phyloP scores from a whole-genome alignment of 305 asterid genomes.

The Salvia sclarea region DNA sequence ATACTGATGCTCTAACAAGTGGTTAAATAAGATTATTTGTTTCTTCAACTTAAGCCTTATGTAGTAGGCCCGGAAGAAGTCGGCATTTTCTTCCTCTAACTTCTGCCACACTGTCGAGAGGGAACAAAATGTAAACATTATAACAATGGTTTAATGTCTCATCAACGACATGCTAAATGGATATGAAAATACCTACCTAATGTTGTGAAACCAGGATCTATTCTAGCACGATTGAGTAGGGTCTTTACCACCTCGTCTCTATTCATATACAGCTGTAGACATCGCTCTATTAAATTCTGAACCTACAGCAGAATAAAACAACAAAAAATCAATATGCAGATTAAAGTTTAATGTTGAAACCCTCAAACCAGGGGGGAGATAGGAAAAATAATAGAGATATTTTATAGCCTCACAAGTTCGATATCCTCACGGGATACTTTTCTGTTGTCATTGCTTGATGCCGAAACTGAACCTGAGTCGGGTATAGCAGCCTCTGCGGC shows the following conservation, averaged over 20 bases:
- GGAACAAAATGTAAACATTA: slow-evolving; percentile 28
- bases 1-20: slow-evolving; percentile 85
- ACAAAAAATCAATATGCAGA: slow-evolving; percentile 14
- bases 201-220: slow-evolving; percentile 97
- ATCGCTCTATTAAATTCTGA: slow-evolving; percentile 84
- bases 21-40: slow-evolving; percentile 87
- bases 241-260: slow-evolving; percentile 94
- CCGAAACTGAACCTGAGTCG: slow-evolving; percentile 84
- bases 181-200: slow-evolving; percentile 61
- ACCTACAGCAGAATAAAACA: slow-evolving; percentile 55
- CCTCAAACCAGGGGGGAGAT: not conserved
- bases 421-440: slow-evolving; percentile 94
- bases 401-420: slow-evolving; percentile 66
- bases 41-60: slow-evolving; percentile 79
- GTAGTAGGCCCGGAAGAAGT: slow-evolving; percentile 63
- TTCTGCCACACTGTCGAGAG: slow-evolving; percentile 78
- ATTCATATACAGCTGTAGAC: slow-evolving; percentile 91
- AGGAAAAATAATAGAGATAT: not conserved
- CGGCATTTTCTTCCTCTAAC: slow-evolving; percentile 67
- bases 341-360: not conserved
- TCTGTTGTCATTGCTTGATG: slow-evolving; percentile 71
- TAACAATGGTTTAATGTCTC: slow-evolving; percentile 2
- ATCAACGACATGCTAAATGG: slow-evolving; percentile 19
- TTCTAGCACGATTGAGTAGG: slow-evolving; percentile 87
- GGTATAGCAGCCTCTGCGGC: slow-evolving; percentile 65